A percentile compares a stretch with the other conserved stretches of the same genome.
Conservation (phyloP, 2,329 filamentous ascomycete genomes). For the Monosporascus ibericus region DNA sequence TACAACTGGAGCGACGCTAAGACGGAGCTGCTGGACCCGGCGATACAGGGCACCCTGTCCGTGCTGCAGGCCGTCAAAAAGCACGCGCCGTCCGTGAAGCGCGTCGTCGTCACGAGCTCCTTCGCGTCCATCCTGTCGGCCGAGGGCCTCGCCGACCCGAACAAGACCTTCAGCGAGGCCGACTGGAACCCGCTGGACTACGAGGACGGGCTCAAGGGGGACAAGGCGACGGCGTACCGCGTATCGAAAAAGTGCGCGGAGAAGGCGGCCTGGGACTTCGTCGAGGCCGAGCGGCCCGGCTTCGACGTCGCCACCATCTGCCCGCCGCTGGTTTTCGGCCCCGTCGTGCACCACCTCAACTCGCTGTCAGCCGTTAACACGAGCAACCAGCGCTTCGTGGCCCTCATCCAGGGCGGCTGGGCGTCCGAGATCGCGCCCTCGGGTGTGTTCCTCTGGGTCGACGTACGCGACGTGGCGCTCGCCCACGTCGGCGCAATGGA, state of each 20-base stretch:
- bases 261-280: slow-evolving; percentile 47
- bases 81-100: slow-evolving; percentile 54
- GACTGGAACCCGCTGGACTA: slow-evolving; percentile 50
- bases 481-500: slow-evolving; percentile 50
- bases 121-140: slow-evolving; percentile 47
- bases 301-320: slow-evolving; percentile 50
- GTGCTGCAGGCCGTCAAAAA: slow-evolving; percentile 65
- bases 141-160: slow-evolving; percentile 29
- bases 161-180: slow-evolving; percentile 37
- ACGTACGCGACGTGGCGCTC: slow-evolving; percentile 49
- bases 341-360: slow-evolving; percentile 41
- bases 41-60: slow-evolving; percentile 56
- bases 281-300: slow-evolving; percentile 32
- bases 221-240: slow-evolving; percentile 41
- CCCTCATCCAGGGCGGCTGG: slow-evolving; percentile 45
- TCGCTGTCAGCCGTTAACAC: slow-evolving; percentile 45
- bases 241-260: slow-evolving; percentile 51
- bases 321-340: slow-evolving; percentile 50
- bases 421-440: slow-evolving; percentile 35
- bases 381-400: slow-evolving; percentile 46
- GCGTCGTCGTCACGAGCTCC: slow-evolving; percentile 59
- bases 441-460: slow-evolving; percentile 43
- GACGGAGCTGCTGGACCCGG: slow-evolving; percentile 52
- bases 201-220: slow-evolving; percentile 33
- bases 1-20: slow-evolving; percentile 45